A percentile compares a stretch with the other conserved stretches of the same genome.
Conservation (phyloP, 2,329 filamentous ascomycete species). For the Mycosphaerella sp. region DNA sequence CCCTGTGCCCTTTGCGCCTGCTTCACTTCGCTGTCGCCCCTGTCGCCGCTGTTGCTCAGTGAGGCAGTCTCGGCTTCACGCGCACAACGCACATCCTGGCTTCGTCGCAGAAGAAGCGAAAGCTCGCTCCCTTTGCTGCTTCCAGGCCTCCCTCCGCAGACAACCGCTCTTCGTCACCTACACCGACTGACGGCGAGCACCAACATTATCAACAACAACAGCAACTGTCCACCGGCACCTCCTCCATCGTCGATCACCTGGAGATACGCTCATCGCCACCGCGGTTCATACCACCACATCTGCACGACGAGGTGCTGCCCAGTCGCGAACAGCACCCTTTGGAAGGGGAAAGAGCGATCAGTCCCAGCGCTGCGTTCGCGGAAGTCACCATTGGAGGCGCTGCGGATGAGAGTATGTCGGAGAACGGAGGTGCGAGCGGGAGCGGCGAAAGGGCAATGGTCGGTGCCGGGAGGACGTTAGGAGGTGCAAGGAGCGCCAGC, state of each 20-base stretch:
- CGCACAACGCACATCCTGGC: conserved; percentile 17
- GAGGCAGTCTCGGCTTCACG: conserved; percentile 4
- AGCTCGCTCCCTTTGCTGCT: conserved; percentile 34
- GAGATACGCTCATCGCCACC: conserved; percentile 16
- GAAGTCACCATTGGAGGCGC: conserved; percentile 22
- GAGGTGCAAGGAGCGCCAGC: conserved; percentile 40
- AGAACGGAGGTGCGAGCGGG: conserved; percentile 25
- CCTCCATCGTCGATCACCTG: conserved; percentile 8
- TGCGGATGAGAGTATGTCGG: conserved; percentile 39
- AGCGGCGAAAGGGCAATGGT: conserved; percentile 14
- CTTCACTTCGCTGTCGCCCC: not conserved
- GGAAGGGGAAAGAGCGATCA: conserved; percentile 24
- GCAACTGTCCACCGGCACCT: conserved; percentile 13
- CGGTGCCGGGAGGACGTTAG: conserved; percentile 18
- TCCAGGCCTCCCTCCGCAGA: not conserved
- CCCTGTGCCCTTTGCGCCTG: not conserved
- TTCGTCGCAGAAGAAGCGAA: conserved; percentile 40
- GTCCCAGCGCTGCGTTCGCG: conserved; percentile 28
- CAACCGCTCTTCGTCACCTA: conserved; percentile 4
- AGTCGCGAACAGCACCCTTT: conserved; percentile 15
- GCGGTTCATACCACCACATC: conserved; percentile 51
- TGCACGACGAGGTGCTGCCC: conserved; percentile 46
- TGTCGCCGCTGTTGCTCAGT: not conserved
- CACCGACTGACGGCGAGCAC: not conserved
- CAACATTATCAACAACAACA: conserved; percentile 4